Evolutionary conservation across 1,284 basidiomycete species (phyloP).

Genomic region (Cryptococcus sp.): DNA sequence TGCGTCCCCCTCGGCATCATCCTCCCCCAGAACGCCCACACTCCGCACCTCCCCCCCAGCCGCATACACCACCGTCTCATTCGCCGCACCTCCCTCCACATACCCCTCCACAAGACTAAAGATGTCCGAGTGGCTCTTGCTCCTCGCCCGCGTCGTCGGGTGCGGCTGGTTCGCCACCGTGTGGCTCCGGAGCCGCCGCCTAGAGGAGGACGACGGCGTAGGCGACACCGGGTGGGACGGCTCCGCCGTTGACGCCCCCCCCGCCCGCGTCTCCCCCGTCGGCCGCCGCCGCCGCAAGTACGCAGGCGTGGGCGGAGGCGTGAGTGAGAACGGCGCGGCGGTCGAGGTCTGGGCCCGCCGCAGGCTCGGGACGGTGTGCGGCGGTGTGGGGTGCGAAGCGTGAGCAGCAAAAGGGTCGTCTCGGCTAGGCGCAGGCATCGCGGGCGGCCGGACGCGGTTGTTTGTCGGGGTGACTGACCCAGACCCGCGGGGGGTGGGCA

Average conservation of each 20-base stretch:
- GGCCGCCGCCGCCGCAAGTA: conserved; percentile 23
- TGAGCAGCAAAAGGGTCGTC: conserved; percentile 2
- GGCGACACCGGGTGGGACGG: conserved; percentile 30
- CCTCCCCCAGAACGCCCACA: conserved; percentile 41
- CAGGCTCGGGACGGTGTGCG: conserved; percentile 13
- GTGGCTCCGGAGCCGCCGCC: conserved; percentile 25
- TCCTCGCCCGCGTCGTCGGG: conserved; percentile 39
- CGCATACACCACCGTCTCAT: conserved; percentile 46
- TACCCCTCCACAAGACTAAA: conserved; percentile 46
- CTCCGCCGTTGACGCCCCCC: not conserved
- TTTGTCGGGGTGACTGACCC: conserved; percentile 22
- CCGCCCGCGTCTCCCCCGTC: too few relatives aligned
- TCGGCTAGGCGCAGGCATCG: not conserved
- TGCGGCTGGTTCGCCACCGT: conserved; percentile 14
- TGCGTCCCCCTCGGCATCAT: conserved; percentile 10
- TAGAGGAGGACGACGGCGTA: conserved; percentile 20
- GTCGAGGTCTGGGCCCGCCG: conserved; percentile 4
- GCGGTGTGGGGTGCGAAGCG: not conserved
- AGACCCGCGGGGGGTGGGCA: conserved; percentile 13
- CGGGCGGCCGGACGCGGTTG: not conserved
- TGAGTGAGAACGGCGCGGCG: conserved; percentile 1
- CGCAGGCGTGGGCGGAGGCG: conserved; percentile 4
- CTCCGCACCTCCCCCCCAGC: conserved; percentile 40
- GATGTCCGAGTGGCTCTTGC: conserved; percentile 45
- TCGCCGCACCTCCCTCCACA: conserved; percentile 45